Evolutionary conservation across 106 monocot species (phyloP), one percentile per base, ranked within the genome.

Genomic region (Ottelia alismoides): DNA sequence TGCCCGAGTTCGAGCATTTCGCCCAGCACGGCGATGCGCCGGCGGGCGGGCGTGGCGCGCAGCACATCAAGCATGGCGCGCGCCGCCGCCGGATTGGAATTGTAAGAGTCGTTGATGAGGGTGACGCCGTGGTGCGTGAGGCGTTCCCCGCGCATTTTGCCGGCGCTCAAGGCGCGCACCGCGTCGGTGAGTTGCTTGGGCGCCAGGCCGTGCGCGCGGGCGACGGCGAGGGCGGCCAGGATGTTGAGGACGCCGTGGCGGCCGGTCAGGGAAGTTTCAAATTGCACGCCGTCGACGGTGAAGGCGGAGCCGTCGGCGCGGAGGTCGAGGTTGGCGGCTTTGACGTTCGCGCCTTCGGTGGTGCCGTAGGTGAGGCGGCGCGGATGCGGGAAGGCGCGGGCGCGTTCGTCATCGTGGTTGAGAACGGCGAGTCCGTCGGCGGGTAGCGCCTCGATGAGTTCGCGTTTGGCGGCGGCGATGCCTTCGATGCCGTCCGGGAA

Each of bases 41-140:
- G 55, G 11, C 5, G 7, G 20, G 24, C 24, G 9, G 35, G 35
- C 5, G 27, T 3, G 11, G 11, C 24, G 24, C n/a, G n/a, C 27
- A 55, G 55, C 17, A n/a, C 22, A 6, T 4, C 6, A 6, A 55
- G 27, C 27, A 26, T 26, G n/a, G 55, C 55, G 11, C 6, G 2
- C 24, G n/a, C 27, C 24, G 55, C 23, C 24, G 5, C 28, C 24
- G 55, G 55, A 10, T 22, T 25, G 24, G 55, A 11, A 26, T 55
- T 55, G 55, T 55, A 55, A n/a, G 55, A 9, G 55, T 55, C 55
- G n/a, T 55, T 29, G 55, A 55, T 55, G 27, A 55, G 5, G 9
- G 9, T 6, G 9, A 14, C 35, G 35, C 35, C 35, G 9, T 40
- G 9, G 35, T 6, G 9, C 5, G 5, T 40, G 35, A 40, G 9